Conservation (phyloP, 306 rosid species). For the Cercis canadensis region DNA sequence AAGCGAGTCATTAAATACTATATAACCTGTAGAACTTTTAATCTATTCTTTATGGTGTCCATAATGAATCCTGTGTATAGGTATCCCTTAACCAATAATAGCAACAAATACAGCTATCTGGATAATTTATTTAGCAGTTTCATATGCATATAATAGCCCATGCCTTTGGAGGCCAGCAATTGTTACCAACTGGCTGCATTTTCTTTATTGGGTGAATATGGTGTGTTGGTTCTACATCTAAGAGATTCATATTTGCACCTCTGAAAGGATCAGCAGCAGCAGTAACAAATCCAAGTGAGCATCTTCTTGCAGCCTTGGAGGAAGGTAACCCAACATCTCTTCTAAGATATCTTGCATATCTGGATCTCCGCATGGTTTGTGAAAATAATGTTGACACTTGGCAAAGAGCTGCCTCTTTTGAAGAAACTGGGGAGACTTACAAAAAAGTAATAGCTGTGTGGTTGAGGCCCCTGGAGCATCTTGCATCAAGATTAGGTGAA, state of each 20-base stretch:
- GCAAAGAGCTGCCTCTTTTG: slow-evolving; percentile 96
- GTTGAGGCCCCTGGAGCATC: slow-evolving; percentile 82
- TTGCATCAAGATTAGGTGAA: slow-evolving; percentile 68
- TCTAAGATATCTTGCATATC: slow-evolving; percentile 91
- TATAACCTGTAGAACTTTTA: neutral
- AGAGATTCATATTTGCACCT: slow-evolving; percentile 87
- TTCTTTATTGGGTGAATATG: slow-evolving; percentile 39
- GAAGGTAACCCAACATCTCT: slow-evolving; percentile 79
- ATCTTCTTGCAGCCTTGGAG: slow-evolving; percentile 92
- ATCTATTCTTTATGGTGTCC: slow-evolving; percentile 2
- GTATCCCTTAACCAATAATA: neutral
- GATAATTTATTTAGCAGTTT: neutral
- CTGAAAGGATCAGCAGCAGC: slow-evolving; percentile 99
- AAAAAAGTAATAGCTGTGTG: slow-evolving; percentile 81
- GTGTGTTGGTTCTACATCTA: slow-evolving; percentile 77
- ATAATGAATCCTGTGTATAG: slow-evolving; percentile 10
- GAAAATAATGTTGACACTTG: slow-evolving; percentile 93
- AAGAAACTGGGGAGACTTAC: slow-evolving; percentile 93
- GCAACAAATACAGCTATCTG: neutral
- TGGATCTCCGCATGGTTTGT: slow-evolving; percentile 91
- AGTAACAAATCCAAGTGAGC: slow-evolving; percentile 93
- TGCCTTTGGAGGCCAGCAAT: slow-evolving; percentile 30
- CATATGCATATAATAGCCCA: neutral
- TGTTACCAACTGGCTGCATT: slow-evolving; percentile 24
- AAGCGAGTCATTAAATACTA: neutral